Percentiles rank a stretch among this genome's conserved stretches.
Conservation (phyloP, 805 yeast species). For the Candida ovalis region DNA sequence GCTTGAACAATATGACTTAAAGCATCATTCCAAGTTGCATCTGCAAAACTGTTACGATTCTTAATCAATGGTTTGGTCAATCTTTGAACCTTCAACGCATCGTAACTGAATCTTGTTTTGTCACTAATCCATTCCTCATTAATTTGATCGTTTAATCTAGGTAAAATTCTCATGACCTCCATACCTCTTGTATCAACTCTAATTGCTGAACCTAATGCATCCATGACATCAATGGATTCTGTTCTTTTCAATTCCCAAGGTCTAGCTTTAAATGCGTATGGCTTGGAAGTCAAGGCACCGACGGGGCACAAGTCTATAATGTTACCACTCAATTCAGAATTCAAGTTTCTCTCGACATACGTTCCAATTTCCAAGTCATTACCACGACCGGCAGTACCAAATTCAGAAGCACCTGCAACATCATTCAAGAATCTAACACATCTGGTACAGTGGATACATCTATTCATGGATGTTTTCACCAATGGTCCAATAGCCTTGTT, state of each 20-base stretch:
- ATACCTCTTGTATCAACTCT: conserved; percentile 85
- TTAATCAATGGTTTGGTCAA: conserved; percentile 76
- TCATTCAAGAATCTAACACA: conserved; percentile 88
- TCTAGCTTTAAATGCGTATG: conserved; percentile 87
- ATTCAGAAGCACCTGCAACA: conserved; percentile 89
- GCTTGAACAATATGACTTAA: conserved; percentile 65
- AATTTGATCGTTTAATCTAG: conserved; percentile 79
- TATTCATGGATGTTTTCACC: conserved; percentile 85
- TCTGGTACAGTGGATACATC: conserved; percentile 90
- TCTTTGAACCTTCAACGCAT: conserved; percentile 83
- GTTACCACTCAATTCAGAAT: conserved; percentile 83
- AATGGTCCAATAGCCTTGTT: conserved; percentile 88
- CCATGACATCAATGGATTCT: conserved; percentile 80
- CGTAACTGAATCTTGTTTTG: conserved; percentile 81
- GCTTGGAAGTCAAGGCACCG: conserved; percentile 87
- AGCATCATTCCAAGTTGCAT: conserved; percentile 87
- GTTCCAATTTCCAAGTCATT: conserved; percentile 92
- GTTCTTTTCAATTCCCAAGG: conserved; percentile 93
- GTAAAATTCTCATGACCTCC: conserved; percentile 83
- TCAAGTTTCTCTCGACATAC: conserved; percentile 77
- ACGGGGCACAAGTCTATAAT: conserved; percentile 87
- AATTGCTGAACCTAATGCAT: conserved; percentile 77
- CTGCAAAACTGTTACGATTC: conserved; percentile 62
- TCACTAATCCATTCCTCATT: conserved; percentile 92
- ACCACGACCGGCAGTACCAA: conserved; percentile 87